These are phyloP conservation scores for Lablab purpureus DNA, from an alignment of 306 rosid genomes.

Conservation along the genomic window DNA sequence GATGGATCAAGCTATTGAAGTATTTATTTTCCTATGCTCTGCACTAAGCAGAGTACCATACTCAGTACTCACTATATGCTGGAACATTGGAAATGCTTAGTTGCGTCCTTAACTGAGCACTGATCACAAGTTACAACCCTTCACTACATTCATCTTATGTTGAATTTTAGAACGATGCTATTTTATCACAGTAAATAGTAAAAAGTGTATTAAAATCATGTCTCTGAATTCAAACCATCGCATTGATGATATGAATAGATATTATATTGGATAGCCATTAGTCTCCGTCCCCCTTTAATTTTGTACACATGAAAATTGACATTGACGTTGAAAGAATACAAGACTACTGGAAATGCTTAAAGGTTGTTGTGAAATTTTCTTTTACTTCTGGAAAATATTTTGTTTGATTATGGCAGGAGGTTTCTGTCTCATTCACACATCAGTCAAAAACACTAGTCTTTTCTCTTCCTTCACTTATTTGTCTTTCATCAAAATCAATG, in stretches of 20 bases:
- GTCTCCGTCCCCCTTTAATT: neutral
- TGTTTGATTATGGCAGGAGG: neutral
- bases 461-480: neutral
- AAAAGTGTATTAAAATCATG: neutral
- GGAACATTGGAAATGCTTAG: slow-evolving; percentile 22
- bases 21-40: slow-evolving; percentile 27
- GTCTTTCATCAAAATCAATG: neutral
- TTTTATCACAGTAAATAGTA: neutral
- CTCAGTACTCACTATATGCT: slow-evolving; percentile 22
- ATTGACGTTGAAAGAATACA: slow-evolving; percentile 1
- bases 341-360: slow-evolving; percentile 28
- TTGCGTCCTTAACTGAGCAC: slow-evolving; percentile 8
- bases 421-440: neutral
- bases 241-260: neutral
- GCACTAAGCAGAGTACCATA: slow-evolving; percentile 5
- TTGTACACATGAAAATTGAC: slow-evolving; percentile 29
- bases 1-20: slow-evolving; percentile 47
- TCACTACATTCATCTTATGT: slow-evolving; percentile 1
- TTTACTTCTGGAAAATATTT: neutral
- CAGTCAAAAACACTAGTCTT: neutral
- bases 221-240: neutral
- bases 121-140: neutral
- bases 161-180: neutral
- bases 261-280: neutral
- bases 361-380: neutral